Evolutionary conservation across 1,284 basidiomycete genomes (phyloP).

Genomic region (Irpex lacteus): DNA sequence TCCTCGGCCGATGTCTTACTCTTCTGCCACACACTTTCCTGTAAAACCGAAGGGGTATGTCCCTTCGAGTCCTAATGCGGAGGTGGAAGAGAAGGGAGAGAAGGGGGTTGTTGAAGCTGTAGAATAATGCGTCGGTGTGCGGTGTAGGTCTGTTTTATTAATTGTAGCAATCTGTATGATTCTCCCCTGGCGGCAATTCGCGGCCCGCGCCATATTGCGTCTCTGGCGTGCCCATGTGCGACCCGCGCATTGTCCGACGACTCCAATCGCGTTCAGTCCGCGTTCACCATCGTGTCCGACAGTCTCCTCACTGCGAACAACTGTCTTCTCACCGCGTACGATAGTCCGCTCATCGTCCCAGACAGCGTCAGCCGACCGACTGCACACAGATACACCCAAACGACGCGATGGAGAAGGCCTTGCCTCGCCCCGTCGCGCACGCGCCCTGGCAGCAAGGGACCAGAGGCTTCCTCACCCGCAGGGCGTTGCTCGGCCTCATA

Average conservation of each 20-base stretch:
- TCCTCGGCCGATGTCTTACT: not conserved
- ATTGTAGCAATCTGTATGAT: not conserved
- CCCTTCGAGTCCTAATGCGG: not conserved
- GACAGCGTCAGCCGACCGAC: no score
- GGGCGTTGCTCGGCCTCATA: not conserved
- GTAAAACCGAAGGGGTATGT: not conserved
- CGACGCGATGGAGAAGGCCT: constrained; percentile 4
- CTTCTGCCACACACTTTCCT: not conserved
- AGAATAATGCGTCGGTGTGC: not conserved
- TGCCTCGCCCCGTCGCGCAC: not conserved
- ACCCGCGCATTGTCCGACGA: not conserved
- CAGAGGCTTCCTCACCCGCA: not conserved
- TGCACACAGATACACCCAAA: not conserved
- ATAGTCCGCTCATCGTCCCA: no score
- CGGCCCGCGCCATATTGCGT: not conserved
- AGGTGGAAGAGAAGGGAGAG: not conserved
- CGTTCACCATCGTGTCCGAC: no score
- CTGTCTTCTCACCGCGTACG: no score
- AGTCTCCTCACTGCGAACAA: no score
- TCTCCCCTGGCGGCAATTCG: not conserved
- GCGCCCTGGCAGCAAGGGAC: not conserved
- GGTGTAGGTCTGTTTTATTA: no score
- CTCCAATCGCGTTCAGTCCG: not conserved
- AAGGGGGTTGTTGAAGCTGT: not conserved
- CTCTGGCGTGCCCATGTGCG: not conserved